These are phyloP conservation scores for Nicotiana attenuata DNA, from an alignment of 257 asterid genomes.

Conservation along the genomic window DNA sequence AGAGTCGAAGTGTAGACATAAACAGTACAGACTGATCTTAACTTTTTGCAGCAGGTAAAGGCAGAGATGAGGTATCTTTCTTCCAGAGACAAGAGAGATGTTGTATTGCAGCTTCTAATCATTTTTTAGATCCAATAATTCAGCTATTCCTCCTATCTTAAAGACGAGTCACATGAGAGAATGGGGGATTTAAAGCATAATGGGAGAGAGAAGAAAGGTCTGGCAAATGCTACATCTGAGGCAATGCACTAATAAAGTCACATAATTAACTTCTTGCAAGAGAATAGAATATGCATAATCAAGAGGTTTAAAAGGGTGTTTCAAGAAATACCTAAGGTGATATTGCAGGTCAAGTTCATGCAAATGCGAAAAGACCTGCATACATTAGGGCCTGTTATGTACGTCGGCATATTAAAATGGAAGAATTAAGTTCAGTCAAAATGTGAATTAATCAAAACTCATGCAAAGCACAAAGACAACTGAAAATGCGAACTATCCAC, in stretches of 20 bases:
- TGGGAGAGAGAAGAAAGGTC: neutral
- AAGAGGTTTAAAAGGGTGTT: neutral
- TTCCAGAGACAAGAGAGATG: neutral
- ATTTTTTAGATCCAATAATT: neutral
- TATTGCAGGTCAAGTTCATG: constrained; percentile 88
- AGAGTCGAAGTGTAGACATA: neutral
- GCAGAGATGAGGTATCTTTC: neutral
- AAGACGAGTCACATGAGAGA: neutral
- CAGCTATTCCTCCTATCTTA: neutral
- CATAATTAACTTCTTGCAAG: neutral
- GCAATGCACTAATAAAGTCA: constrained; percentile 4
- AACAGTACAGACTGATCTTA: neutral
- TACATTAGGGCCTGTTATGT: constrained; percentile 14
- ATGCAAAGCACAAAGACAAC: neutral
- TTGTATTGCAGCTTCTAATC: neutral
- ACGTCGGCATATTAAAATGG: constrained; percentile 10
- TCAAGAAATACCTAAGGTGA: constrained; percentile 76
- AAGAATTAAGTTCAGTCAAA: constrained; percentile 7
- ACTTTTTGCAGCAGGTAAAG: neutral
- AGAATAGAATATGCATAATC: constrained; percentile 1
- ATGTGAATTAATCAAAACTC: neutral
- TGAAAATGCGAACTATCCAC: neutral
- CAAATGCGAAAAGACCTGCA: constrained; percentile 95
- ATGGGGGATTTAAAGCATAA: neutral
- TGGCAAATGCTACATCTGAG: neutral